A percentile compares a stretch with the other conserved stretches of the same genome.
phyloP scores from a whole-genome alignment of 2,329 filamentous ascomycete genomes.

The Dactylellina parvicollis region DNA sequence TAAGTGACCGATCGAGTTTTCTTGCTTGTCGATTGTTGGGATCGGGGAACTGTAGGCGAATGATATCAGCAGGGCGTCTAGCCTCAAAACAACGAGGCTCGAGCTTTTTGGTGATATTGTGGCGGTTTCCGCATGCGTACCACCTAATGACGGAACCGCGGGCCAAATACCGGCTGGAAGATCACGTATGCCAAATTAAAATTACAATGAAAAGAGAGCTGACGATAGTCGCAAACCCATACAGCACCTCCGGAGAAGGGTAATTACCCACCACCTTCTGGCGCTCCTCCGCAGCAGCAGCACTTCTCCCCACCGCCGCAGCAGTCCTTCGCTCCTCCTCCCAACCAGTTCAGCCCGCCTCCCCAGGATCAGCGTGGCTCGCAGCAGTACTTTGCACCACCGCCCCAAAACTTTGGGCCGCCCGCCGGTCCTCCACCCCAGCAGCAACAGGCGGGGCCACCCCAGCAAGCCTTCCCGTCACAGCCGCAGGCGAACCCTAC shows the following conservation, averaged over 20 bases:
- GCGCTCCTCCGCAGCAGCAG: constrained; percentile 60
- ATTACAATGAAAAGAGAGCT: neutral
- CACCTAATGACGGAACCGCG: neutral
- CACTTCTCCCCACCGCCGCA: constrained; percentile 66
- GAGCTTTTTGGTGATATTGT: constrained; percentile 23
- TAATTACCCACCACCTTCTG: constrained; percentile 49
- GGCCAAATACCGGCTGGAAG: neutral
- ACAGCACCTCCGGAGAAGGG: constrained; percentile 47
- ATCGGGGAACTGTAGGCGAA: neutral
- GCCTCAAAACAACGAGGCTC: too few relatives aligned
- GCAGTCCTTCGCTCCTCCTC: constrained; percentile 60
- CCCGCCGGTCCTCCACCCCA: constrained; percentile 56
- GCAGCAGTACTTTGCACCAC: constrained; percentile 58
- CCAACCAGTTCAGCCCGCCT: constrained; percentile 56
- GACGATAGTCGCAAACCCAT: neutral
- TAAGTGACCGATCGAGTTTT: constrained; percentile 58
- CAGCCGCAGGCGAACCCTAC: constrained; percentile 58
- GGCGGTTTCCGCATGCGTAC: constrained; percentile 35
- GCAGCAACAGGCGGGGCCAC: constrained; percentile 57
- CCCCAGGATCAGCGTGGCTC: constrained; percentile 50
- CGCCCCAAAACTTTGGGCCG: constrained; percentile 56
- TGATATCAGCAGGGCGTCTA: neutral
- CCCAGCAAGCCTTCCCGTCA: constrained; percentile 59
- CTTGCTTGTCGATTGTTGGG: neutral
- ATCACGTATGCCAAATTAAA: neutral